Conservation (phyloP, 352 stramenopile genomes). For the Globisporangium lucens region DNA sequence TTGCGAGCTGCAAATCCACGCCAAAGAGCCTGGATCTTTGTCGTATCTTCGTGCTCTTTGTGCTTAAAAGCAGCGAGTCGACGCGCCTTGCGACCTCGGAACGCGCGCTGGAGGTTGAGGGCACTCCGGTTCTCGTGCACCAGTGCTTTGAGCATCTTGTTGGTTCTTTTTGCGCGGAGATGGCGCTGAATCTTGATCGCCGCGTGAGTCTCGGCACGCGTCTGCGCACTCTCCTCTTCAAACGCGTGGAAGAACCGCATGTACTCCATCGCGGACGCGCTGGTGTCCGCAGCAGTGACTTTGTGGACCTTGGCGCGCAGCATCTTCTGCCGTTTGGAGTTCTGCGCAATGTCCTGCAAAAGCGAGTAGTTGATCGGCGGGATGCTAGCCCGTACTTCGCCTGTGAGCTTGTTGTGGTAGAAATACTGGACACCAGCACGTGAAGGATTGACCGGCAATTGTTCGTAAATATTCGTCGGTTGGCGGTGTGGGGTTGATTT, state of each 20-base stretch:
- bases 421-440: constrained; percentile 38
- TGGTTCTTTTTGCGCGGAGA: constrained; percentile 47
- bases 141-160: constrained; percentile 37
- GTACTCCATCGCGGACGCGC: constrained; percentile 66
- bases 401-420: constrained; percentile 61
- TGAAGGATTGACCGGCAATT: constrained; percentile 5
- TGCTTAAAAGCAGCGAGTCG: constrained; percentile 30
- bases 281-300: constrained; percentile 31
- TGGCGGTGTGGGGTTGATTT: too few species aligned
- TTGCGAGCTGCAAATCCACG: constrained; percentile 34
- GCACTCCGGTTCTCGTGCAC: constrained; percentile 58
- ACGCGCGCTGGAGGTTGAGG: constrained; percentile 60
- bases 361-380: constrained; percentile 56
- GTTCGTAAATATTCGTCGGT: neutral
- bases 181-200: constrained; percentile 63
- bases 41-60: constrained; percentile 32
- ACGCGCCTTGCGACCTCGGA: constrained; percentile 52
- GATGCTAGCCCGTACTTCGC: constrained; percentile 38
- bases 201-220: constrained; percentile 40
- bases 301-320: constrained; percentile 56
- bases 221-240: constrained; percentile 53
- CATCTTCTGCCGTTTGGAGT: constrained; percentile 60
- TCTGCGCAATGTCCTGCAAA: constrained; percentile 71
- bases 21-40: constrained; percentile 52
- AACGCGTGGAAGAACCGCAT: constrained; percentile 69